phyloP scores from a whole-genome alignment of 257 asterid genomes.

The Penstemon newberryi region DNA sequence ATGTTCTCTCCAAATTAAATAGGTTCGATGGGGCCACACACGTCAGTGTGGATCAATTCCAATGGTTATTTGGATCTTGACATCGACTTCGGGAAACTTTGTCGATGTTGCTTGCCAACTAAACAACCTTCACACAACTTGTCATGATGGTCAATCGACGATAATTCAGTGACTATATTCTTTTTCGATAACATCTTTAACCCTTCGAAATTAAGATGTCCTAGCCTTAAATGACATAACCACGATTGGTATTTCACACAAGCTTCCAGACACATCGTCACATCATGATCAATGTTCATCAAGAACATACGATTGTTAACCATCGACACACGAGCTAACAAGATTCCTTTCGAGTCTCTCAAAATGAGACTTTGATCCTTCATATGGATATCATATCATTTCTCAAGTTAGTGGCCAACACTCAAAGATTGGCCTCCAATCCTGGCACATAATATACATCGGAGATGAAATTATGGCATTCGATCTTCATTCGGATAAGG shows the following conservation, averaged over 20 bases:
- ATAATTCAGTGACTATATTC: conserved; percentile 18
- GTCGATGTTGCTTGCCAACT: not conserved
- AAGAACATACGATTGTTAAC: not conserved
- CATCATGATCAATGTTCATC: not conserved
- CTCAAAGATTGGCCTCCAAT: not conserved
- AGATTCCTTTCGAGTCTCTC: not conserved
- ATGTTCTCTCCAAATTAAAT: too few species aligned
- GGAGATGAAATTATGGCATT: not conserved
- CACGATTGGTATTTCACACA: conserved; percentile 4
- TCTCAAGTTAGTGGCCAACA: not conserved
- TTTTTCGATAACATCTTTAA: not conserved
- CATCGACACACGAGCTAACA: not conserved
- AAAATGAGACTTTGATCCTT: not conserved
- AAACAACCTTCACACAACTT: conserved; percentile 16
- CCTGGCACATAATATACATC: not conserved
- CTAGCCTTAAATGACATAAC: not conserved
- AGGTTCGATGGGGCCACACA: too few species aligned
- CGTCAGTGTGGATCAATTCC: too few species aligned
- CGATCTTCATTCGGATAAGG: not conserved
- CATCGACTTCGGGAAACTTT: too few species aligned
- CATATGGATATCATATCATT: not conserved
- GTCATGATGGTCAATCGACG: not conserved
- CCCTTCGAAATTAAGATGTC: not conserved
- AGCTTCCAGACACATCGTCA: not conserved
- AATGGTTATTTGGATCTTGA: too few species aligned